Evolutionary conservation across 2,329 filamentous ascomycete genomes (phyloP), one percentile per base, ranked within the genome.

Genomic region (Pestalotiopsis sp.): DNA sequence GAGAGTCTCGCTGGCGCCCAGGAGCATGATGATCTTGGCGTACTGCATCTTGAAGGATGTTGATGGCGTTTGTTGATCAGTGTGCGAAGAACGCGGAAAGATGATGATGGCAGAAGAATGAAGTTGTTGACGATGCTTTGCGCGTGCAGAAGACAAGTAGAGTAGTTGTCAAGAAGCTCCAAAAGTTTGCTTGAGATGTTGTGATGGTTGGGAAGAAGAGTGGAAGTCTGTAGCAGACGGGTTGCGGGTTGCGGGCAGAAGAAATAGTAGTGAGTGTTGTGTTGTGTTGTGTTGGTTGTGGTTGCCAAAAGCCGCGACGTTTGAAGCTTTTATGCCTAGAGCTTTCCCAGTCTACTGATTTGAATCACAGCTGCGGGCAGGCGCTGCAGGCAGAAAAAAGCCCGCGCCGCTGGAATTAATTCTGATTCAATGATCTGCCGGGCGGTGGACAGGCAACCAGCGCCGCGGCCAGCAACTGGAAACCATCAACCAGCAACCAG

Each of bases 71-170:
- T 39, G 59, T 27, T 66, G 65, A 45, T 36, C 36, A 13, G 25
- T 57, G 36, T 60, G n/a, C 20, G 57, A 45, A n/a, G n/a, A 39
- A 45, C 20, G 60, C 17, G 20, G 20, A n/a, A 9, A 20, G 17
- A 52, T 17, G 17, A 52, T n/a, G 27, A 62, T 59, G 23, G 14
- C 23, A 23, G 57, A 59, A 27, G 57, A 27, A 27, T 14, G 25
- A 27, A 27, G 57, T 59, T 12, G 14, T 7, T 14, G 3, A 36
- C 23, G 57, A 59, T 27, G 23, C 20, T 59, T 59, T 59, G 57
- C 57, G 23, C 3, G 17, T 52, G 72, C 70, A 70, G 69, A 70
- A 71, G 74, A 73, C 69, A 75, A 66, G 60, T 66, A 57, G 59
- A 49, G 38, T 64, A 12, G 61, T 45, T n/a, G 20, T 39, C 14